phyloP scores from a whole-genome alignment of 2,329 filamentous ascomycete species.

The Metarhizium humberi region DNA sequence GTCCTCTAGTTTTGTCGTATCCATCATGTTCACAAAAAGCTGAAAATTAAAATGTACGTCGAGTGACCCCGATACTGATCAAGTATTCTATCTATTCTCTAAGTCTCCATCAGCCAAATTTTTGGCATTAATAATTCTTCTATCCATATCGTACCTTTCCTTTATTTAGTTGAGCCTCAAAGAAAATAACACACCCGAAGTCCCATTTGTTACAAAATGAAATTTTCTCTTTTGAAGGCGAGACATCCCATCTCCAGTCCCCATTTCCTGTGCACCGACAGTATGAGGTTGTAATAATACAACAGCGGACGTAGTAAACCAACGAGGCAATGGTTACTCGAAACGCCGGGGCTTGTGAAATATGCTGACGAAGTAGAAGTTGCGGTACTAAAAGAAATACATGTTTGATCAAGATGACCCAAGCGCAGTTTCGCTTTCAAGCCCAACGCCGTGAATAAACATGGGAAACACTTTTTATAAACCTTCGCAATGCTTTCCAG shows the following conservation, averaged over 20 bases:
- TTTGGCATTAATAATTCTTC: neutral
- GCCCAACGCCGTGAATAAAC: slow-evolving; percentile 16
- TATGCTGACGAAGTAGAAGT: neutral
- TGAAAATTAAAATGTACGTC: neutral
- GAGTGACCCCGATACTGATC: neutral
- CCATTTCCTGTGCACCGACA: neutral
- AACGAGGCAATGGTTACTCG: neutral
- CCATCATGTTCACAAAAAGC: neutral
- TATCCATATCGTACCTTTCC: neutral
- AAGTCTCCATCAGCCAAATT: neutral
- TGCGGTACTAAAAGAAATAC: neutral
- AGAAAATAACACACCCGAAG: neutral
- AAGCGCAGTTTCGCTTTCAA: neutral
- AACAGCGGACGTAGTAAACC: neutral
- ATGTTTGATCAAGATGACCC: neutral
- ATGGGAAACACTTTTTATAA: slow-evolving; percentile 14
- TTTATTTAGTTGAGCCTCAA: neutral
- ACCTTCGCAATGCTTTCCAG: slow-evolving; percentile 26
- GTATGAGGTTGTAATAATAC: neutral
- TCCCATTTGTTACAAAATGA: neutral
- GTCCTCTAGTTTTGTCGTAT: neutral
- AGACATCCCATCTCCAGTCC: neutral
- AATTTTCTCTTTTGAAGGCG: neutral
- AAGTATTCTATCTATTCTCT: slow-evolving; percentile 1
- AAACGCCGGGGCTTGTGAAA: slow-evolving; percentile 1